Conservation (phyloP, 768 basidiomycete genomes). For the Strobilomyces dryophilus region DNA sequence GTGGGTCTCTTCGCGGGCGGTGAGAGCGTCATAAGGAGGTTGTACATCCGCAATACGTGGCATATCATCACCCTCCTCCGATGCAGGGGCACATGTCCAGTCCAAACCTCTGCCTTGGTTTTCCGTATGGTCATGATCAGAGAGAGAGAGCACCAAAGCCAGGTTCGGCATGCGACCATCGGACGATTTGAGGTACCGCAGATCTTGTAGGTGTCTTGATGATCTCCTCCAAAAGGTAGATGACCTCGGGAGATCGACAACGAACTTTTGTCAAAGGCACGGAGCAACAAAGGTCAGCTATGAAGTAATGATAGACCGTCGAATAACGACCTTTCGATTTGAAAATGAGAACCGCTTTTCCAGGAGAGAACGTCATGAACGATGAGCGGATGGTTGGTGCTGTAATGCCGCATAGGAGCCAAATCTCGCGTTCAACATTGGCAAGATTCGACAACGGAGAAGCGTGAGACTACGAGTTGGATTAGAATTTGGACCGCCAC, state of each 20-base stretch:
- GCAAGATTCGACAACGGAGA: too few species aligned
- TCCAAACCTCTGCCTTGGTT: background rate
- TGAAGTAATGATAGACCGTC: too few species aligned
- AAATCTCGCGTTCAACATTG: too few species aligned
- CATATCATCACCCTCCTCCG: background rate
- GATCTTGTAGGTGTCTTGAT: background rate
- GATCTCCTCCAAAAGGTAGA: constrained; percentile 1
- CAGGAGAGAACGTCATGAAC: too few species aligned
- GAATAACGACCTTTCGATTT: too few species aligned
- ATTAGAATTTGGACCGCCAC: too few species aligned
- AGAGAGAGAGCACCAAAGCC: background rate
- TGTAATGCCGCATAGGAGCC: too few species aligned
- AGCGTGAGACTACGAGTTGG: too few species aligned
- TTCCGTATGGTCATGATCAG: background rate
- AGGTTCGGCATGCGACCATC: background rate
- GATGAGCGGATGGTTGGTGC: too few species aligned
- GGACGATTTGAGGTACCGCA: constrained; percentile 4
- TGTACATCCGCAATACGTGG: background rate
- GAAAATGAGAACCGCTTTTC: too few species aligned
- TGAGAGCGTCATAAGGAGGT: background rate
- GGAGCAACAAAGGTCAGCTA: background rate
- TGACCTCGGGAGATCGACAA: background rate
- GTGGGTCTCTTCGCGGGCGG: background rate
- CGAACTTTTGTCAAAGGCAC: background rate
- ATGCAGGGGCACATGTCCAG: background rate